Evolutionary conservation across 257 asterid genomes (phyloP).

Genomic region (Striga asiatica): DNA sequence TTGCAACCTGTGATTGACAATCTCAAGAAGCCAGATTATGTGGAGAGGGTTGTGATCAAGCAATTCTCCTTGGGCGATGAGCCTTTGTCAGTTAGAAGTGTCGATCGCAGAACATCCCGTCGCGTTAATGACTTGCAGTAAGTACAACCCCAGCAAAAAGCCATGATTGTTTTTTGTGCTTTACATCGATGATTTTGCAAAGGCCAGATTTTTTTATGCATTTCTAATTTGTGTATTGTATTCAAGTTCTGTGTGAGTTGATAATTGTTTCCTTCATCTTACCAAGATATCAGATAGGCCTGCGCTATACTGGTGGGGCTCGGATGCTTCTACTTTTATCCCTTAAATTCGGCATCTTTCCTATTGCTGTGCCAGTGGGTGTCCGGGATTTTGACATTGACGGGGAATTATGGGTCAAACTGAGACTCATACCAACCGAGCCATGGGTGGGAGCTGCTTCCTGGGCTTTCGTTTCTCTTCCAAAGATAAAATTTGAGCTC

Average conservation of each 20-base stretch:
- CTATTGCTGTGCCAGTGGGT: slow-evolving; percentile 82
- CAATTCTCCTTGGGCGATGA: slow-evolving; percentile 63
- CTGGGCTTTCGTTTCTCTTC: slow-evolving; percentile 98
- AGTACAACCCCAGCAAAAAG: too few species aligned
- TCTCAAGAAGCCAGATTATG: slow-evolving; percentile 61
- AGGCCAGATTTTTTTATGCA: too few species aligned
- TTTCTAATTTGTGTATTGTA: too few species aligned
- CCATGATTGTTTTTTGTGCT: too few species aligned
- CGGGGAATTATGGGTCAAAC: slow-evolving; percentile 93
- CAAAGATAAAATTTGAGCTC: slow-evolving; percentile 84
- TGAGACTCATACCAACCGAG: slow-evolving; percentile 77
- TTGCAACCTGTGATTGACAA: slow-evolving; percentile 66
- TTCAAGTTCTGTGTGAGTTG: background rate
- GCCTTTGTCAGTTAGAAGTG: slow-evolving; percentile 61
- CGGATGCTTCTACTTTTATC: slow-evolving; percentile 87
- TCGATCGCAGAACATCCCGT: slow-evolving; percentile 60
- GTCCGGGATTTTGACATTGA: slow-evolving; percentile 90
- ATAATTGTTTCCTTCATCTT: slow-evolving; percentile 9
- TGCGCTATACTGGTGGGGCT: slow-evolving; percentile 68
- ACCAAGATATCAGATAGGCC: slow-evolving; percentile 54
- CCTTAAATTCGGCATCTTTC: slow-evolving; percentile 68
- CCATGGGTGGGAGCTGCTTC: slow-evolving; percentile 99
- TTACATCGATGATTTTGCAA: too few species aligned
- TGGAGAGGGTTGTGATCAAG: slow-evolving; percentile 55
- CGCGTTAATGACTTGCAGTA: slow-evolving; percentile 63